Conservation (phyloP, 2,329 filamentous ascomycete genomes). For the Paraphaeosphaeria sporulosa region DNA sequence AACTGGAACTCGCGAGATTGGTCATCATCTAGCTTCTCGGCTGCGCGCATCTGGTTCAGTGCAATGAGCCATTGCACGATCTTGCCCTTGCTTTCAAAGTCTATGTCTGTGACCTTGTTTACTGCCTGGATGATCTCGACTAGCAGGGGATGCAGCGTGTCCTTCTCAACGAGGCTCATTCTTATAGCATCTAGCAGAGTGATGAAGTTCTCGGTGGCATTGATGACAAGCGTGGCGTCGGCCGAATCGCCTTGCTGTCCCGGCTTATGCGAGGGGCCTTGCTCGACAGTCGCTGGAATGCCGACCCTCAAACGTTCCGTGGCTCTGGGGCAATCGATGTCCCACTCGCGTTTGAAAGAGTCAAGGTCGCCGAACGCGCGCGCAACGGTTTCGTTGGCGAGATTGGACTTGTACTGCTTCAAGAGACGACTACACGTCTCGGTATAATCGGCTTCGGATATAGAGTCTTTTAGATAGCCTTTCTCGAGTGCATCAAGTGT, state of each 20-base stretch:
- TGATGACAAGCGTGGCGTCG: conserved; percentile 75
- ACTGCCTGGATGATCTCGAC: conserved; percentile 97
- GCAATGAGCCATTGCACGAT: conserved; percentile 99
- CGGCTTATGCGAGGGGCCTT: conserved; percentile 57
- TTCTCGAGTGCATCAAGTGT: conserved; percentile 96
- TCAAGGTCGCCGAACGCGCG: conserved; percentile 87
- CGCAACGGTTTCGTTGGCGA: conserved; percentile 91
- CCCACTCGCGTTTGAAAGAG: conserved; percentile 90
- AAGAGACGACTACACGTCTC: conserved; percentile 93
- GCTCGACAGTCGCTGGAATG: conserved; percentile 82
- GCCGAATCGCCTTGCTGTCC: conserved; percentile 50
- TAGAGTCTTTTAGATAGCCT: conserved; percentile 94
- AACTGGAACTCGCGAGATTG: conserved; percentile 89
- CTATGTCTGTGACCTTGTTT: conserved; percentile 93
- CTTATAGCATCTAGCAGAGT: conserved; percentile 95
- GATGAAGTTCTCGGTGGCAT: conserved; percentile 98
- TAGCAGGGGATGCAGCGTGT: conserved; percentile 92
- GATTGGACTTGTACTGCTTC: conserved; percentile 95
- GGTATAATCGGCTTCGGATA: conserved; percentile 90
- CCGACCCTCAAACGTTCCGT: conserved; percentile 92
- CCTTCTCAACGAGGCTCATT: conserved; percentile 90
- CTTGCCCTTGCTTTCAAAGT: conserved; percentile 95
- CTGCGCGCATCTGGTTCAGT: conserved; percentile 96
- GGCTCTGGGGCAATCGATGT: conserved; percentile 91
- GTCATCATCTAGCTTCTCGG: conserved; percentile 85